These are phyloP conservation scores for Gentiana macrophylla DNA, from an alignment of 257 asterid species.

Conservation along the genomic window DNA sequence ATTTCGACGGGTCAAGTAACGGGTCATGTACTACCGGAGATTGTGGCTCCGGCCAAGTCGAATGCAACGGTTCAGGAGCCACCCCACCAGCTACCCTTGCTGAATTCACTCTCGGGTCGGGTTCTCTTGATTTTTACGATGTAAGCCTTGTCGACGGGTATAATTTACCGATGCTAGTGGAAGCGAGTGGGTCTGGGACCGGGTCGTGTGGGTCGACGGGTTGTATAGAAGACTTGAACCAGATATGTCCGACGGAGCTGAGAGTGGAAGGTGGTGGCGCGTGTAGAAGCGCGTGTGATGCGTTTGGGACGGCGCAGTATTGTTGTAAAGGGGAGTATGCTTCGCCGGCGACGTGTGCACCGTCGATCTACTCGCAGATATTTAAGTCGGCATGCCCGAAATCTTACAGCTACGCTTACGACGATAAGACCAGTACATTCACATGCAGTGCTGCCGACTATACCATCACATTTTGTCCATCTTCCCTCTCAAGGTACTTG, in stretches of 20 bases:
- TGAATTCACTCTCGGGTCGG: slow-evolving; percentile 77
- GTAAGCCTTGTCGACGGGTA: slow-evolving; percentile 79
- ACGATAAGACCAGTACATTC: slow-evolving; percentile 65
- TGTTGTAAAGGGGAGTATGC: slow-evolving; percentile 58
- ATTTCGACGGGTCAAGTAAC: slow-evolving; percentile 36
- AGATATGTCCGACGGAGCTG: slow-evolving; percentile 53
- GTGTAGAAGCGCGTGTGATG: slow-evolving; percentile 74
- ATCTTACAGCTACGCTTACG: slow-evolving; percentile 69
- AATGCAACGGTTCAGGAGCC: slow-evolving; percentile 73
- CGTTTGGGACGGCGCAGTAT: slow-evolving; percentile 44
- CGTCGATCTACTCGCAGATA: slow-evolving; percentile 53
- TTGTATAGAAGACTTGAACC: slow-evolving; percentile 50
- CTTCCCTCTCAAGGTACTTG: slow-evolving; percentile 23
- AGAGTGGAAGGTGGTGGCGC: slow-evolving; percentile 43
- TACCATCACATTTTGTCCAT: slow-evolving; percentile 56
- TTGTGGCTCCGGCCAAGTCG: slow-evolving; percentile 57
- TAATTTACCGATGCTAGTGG: slow-evolving; percentile 64
- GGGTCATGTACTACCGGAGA: slow-evolving; percentile 68
- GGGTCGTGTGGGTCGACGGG: slow-evolving; percentile 63
- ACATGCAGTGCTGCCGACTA: slow-evolving; percentile 61
- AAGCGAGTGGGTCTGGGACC: slow-evolving; percentile 60
- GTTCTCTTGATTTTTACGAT: slow-evolving; percentile 66
- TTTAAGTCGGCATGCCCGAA: slow-evolving; percentile 68
- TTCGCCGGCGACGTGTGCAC: slow-evolving; percentile 54
- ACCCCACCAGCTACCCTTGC: slow-evolving; percentile 61